phyloP scores from a whole-genome alignment of 768 basidiomycete species.

The Suillus plorans region DNA sequence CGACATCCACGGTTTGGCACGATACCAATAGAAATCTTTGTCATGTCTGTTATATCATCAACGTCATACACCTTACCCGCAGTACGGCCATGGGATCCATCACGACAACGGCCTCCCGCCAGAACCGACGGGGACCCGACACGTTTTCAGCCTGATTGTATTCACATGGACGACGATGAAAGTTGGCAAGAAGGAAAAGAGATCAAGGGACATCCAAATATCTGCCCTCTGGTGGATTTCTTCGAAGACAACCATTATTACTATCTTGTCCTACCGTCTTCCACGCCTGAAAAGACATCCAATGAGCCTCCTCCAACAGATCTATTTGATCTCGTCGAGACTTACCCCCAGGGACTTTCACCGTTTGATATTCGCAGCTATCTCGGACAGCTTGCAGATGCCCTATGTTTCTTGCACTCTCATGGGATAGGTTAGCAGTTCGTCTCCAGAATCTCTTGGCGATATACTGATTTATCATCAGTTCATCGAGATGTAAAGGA shows the following conservation, averaged over 20 bases:
- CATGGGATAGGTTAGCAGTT: slow-evolving; percentile 79
- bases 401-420: slow-evolving; percentile 82
- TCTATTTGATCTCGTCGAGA: slow-evolving; percentile 94
- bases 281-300: slow-evolving; percentile 56
- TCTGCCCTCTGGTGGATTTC: slow-evolving; percentile 92
- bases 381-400: slow-evolving; percentile 93
- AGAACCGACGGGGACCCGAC: slow-evolving; percentile 14
- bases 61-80: slow-evolving; percentile 78
- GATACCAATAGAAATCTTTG: slow-evolving; percentile 96
- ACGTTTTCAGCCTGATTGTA: neutral
- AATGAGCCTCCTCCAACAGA: slow-evolving; percentile 66
- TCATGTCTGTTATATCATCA: slow-evolving; percentile 87
- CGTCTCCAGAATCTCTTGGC: neutral
- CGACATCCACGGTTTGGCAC: slow-evolving; percentile 93
- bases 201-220: slow-evolving; percentile 91
- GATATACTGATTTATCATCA: slow-evolving; percentile 26
- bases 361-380: slow-evolving; percentile 74
- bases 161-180: slow-evolving; percentile 17
- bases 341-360: slow-evolving; percentile 82
- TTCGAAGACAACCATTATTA: slow-evolving; percentile 97
- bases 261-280: slow-evolving; percentile 86
- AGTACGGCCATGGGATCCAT: slow-evolving; percentile 82
- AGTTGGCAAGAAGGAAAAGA: slow-evolving; percentile 70
- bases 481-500: slow-evolving; percentile 99
- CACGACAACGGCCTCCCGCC: slow-evolving; percentile 37